Conservation (phyloP, 108 stramenopile species). For the Cyclostephanos tholiformis region DNA sequence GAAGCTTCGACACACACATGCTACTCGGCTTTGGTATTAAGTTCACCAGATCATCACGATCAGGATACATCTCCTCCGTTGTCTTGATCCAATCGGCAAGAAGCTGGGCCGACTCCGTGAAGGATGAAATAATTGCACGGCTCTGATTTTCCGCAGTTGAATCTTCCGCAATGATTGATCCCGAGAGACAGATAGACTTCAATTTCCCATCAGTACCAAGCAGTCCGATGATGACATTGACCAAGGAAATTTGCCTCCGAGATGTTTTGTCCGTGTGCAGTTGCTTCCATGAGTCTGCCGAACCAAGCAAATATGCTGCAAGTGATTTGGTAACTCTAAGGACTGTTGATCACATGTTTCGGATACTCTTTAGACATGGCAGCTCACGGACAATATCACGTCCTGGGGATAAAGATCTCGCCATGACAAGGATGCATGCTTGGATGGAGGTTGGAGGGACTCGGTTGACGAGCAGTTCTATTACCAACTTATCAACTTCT, state of each 20-base stretch:
- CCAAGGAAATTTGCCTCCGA: conserved; percentile 10
- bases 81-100: conserved; percentile 5
- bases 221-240: conserved; percentile 12
- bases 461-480: conserved; percentile 18
- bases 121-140: conserved; percentile 2
- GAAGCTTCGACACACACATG: not conserved
- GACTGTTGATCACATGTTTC: conserved; percentile 10
- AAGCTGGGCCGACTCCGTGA: conserved; percentile 1
- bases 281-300: conserved; percentile 12
- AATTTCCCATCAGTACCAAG: conserved; percentile 3
- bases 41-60: not conserved
- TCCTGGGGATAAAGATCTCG: not conserved
- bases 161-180: conserved; percentile 7
- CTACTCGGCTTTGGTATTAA: not conserved
- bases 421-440: conserved; percentile 4
- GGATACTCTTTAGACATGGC: conserved; percentile 10
- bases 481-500: conserved; percentile 20
- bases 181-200: not conserved
- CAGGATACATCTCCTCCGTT: conserved; percentile 5
- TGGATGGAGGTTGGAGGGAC: conserved; percentile 23
- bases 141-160: conserved; percentile 9
- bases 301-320: conserved; percentile 23
- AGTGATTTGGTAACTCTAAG: not conserved
- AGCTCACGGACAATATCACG: conserved; percentile 18
- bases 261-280: conserved; percentile 14